Evolutionary conservation across 805 yeast genomes (phyloP), one percentile per base, ranked within the genome.

Genomic region (Hanseniaspora pseudoguilliermondii): DNA sequence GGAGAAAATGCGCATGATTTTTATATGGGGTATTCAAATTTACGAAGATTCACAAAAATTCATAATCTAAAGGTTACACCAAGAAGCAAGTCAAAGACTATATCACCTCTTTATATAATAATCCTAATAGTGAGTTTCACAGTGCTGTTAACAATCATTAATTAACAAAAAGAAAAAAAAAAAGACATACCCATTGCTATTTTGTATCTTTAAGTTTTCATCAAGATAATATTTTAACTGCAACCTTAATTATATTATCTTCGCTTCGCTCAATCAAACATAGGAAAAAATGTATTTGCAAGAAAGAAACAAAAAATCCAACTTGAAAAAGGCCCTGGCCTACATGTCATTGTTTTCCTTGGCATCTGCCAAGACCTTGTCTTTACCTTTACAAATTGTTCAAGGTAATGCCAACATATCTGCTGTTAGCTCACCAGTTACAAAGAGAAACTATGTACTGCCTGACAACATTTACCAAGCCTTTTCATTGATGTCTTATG

Each of bases 391-490:
- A 18, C 43, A 36, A 32, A 39, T 53, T 40, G 32, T 55, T 32
- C 50, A 55, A 35, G 11, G 15, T 39, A 39, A 44, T 5, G n/a
- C 23, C 13, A 25, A 18, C 34, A 25, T 13, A 6, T 32, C 13
- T n/a, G 15, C 38, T 39, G 25, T 11, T 18, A 6, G 32, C 27
- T 27, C 40, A n/a, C 15, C 8, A 5, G 4, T 11, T 8, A 21
- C 2, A n/a, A 49, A 39, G 32, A 38, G 47, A 38, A 36, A 44
- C 40, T 9, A 18, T 10, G 21, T 16, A 5, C 25, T 41, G n/a
- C 32, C 50, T 5, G 50, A 49, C 41, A 35, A 49, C 41, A 25
- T 44, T 6, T 29, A 43, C 23, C 54, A 50, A 32, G 53, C 57
- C 20, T 55, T 27, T 44, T 47, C 57, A 11, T 29, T 55, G 16